Evolutionary conservation across 2,329 filamentous ascomycete species (phyloP), one percentile per base, ranked within the genome.

Genomic region (Fusarium foetens): DNA sequence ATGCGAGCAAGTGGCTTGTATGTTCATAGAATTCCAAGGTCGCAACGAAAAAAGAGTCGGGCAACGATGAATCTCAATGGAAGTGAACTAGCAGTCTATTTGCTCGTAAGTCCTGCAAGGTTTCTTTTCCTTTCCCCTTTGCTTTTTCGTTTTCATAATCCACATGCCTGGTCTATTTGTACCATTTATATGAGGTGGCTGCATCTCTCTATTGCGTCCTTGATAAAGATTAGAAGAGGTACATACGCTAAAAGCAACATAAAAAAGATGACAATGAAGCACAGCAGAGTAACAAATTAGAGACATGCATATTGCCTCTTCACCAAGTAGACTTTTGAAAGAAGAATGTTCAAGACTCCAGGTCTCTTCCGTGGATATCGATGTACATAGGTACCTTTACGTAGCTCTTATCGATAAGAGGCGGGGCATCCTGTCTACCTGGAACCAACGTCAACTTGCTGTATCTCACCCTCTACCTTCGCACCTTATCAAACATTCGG

Each of bases 381-480:
- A 19, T 42, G 31, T 35, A 57, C 31, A 19, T 16, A 27, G n/a
- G 29, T 48, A 57, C 29, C 19, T 17, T n/a, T 19, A 36, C 3
- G 3, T 17, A 72, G 66, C 72, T 77, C 75, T 77, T 77, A 77
- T 77, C 76, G 76, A 77, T 77, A 77, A 58, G 74, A 43, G 51
- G 66, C 77, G 77, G 76, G 77, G 76, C 77, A 78, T 55, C n/a
- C 31, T 19, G 48, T 51, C 58, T 70, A 65, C 66, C 68, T 63
- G 48, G 58, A 59, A 42, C 48, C 49, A 74, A 54, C 70, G 63
- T 66, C 70, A 68, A 67, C 65, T 63, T 54, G 55, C 60, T 75
- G 67, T 61, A 33, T n/a, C 65, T 66, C 73, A 53, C 41, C 55
- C 38, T 42, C 63, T 57, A 33, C 39, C 57, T 51, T 42, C 46